Evolutionary conservation across 1,284 basidiomycete species (phyloP).

Genomic region (Acaromyces ingoldii): DNA sequence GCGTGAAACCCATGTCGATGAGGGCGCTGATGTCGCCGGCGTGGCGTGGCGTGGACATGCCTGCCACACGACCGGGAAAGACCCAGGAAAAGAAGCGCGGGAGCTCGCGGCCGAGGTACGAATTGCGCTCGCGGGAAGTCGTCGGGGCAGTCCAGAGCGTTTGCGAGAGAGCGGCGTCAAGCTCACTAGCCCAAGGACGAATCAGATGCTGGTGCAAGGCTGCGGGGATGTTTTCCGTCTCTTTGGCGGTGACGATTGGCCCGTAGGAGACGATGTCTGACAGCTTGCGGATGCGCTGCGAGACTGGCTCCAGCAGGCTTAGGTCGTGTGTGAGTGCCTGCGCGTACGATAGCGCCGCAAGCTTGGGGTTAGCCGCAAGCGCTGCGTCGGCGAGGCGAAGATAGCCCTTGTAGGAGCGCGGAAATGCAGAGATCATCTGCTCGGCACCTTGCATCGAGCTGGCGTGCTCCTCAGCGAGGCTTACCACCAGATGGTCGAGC

Average conservation of each 20-base stretch:
- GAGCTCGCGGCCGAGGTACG: conserved; percentile 52
- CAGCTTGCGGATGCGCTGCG: conserved; percentile 56
- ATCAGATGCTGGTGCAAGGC: conserved; percentile 52
- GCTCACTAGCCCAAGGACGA: conserved; percentile 54
- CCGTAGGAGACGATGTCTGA: conserved; percentile 60
- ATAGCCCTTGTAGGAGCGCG: conserved; percentile 55
- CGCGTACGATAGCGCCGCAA: conserved; percentile 60
- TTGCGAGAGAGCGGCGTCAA: conserved; percentile 48
- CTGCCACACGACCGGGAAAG: conserved; percentile 59
- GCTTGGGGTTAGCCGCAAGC: conserved; percentile 53
- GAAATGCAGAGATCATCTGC: neutral
- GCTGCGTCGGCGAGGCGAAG: conserved; percentile 58
- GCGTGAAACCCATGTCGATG: conserved; percentile 58
- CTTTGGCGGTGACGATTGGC: conserved; percentile 54
- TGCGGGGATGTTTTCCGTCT: conserved; percentile 51
- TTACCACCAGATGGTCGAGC: neutral
- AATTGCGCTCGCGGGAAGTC: conserved; percentile 14
- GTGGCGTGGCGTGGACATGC: conserved; percentile 61
- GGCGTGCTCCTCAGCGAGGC: neutral
- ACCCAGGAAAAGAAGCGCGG: conserved; percentile 55
- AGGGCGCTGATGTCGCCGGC: conserved; percentile 58
- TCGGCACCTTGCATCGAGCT: neutral
- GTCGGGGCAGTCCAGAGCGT: conserved; percentile 13
- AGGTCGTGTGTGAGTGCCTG: conserved; percentile 54
- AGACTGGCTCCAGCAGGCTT: conserved; percentile 54